Conservation (phyloP, 73 alveolate genomes). For the Paramecium sonneborni region DNA sequence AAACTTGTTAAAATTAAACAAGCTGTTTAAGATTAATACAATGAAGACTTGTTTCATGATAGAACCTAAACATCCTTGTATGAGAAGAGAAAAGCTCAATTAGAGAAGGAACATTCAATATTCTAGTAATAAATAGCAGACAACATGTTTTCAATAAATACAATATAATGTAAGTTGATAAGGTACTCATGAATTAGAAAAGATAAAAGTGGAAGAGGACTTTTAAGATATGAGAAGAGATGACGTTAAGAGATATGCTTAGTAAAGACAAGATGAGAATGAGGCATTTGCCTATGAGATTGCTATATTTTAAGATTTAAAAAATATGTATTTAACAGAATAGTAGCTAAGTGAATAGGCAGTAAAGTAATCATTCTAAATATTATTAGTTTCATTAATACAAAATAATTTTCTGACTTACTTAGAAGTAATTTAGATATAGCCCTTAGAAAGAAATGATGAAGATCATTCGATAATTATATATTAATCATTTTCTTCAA, state of each 20-base stretch:
- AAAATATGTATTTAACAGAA: slow-evolving; percentile 34
- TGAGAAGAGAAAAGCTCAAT: slow-evolving; percentile 22
- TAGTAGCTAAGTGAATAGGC: slow-evolving; percentile 26
- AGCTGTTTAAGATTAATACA: slow-evolving; percentile 9
- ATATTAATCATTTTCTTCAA: slow-evolving; percentile 34
- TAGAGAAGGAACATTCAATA: slow-evolving; percentile 15
- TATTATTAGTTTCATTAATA: background rate
- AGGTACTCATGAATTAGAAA: background rate
- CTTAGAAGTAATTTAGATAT: slow-evolving; percentile 29
- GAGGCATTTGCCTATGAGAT: slow-evolving; percentile 52
- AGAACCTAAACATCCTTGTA: slow-evolving; percentile 27
- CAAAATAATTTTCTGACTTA: slow-evolving; percentile 29
- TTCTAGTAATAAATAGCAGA: slow-evolving; percentile 36
- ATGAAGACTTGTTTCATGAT: slow-evolving; percentile 52
- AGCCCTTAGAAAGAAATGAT: background rate
- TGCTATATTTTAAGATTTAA: slow-evolving; percentile 17
- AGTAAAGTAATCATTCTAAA: background rate
- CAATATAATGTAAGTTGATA: slow-evolving; percentile 6
- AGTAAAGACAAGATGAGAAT: slow-evolving; percentile 29
- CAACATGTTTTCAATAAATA: background rate
- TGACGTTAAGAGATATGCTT: slow-evolving; percentile 5
- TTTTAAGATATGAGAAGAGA: slow-evolving; percentile 40
- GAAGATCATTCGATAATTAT: background rate
- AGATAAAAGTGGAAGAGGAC: slow-evolving; percentile 24
- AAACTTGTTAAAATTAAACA: background rate